Evolutionary conservation across 129 eudicot species (phyloP).

Genomic region (Lonicera japonica): DNA sequence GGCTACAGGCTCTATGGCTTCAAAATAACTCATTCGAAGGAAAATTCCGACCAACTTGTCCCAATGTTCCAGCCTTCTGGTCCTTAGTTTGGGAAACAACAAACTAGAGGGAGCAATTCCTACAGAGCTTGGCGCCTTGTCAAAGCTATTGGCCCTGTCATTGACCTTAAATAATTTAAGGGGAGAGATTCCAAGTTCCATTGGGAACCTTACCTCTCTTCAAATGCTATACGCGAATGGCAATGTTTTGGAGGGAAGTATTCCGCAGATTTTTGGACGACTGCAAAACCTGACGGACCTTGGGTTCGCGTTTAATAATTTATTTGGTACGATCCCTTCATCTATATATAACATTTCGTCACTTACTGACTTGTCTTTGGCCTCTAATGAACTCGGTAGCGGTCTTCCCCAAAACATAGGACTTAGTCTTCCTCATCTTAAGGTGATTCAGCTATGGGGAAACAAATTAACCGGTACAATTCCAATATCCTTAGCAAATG

Average conservation of each 20-base stretch:
- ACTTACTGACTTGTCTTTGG: neutral
- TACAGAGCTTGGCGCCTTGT: conserved; percentile 5
- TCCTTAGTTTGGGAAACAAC: conserved; percentile 18
- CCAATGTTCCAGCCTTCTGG: conserved; percentile 16
- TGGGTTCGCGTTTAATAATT: neutral
- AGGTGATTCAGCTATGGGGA: neutral
- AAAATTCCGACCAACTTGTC: conserved; percentile 23
- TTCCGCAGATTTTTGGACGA: conserved; percentile 17
- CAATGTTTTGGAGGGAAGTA: conserved; percentile 23
- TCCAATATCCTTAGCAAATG: conserved; percentile 7
- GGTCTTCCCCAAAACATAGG: neutral
- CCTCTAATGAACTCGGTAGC: neutral
- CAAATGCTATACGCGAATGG: neutral
- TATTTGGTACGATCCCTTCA: conserved; percentile 23
- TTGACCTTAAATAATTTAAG: conserved; percentile 10
- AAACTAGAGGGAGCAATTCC: conserved; percentile 22
- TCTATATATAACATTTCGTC: conserved; percentile 1
- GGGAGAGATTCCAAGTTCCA: conserved; percentile 26
- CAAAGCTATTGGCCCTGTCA: conserved; percentile 7
- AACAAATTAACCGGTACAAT: conserved; percentile 7
- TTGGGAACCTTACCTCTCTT: conserved; percentile 19
- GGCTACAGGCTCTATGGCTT: conserved; percentile 6
- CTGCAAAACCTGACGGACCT: conserved; percentile 5
- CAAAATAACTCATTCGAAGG: conserved; percentile 25
- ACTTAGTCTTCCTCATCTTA: neutral